These are phyloP conservation scores for Tetracentron sinense DNA, from an alignment of 164 flowering plant genomes.

Conservation along the genomic window DNA sequence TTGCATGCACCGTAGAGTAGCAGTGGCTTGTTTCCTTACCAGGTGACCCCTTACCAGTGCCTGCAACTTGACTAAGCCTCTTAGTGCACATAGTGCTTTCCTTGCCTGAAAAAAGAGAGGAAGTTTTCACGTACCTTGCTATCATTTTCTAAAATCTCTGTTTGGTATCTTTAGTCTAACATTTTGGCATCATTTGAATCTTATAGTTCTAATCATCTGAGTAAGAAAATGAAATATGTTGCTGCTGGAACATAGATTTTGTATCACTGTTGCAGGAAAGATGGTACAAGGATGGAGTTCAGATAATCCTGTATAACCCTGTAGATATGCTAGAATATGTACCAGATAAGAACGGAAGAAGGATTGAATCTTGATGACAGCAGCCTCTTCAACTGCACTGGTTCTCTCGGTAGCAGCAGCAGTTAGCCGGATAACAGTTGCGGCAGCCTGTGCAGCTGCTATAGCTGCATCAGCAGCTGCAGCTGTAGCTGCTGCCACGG, in stretches of 20 bases:
- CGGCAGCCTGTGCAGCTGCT: constrained; percentile 75
- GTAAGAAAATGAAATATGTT: background rate
- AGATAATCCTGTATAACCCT: too few relatives aligned
- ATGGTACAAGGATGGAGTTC: too few relatives aligned
- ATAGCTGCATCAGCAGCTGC: constrained; percentile 67
- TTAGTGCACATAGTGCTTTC: constrained; percentile 76
- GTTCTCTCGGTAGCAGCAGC: constrained; percentile 31
- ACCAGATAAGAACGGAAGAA: constrained; percentile 68
- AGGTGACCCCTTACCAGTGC: constrained; percentile 90
- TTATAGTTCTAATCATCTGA: background rate
- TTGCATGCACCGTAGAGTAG: constrained; percentile 92
- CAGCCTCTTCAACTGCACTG: constrained; percentile 44
- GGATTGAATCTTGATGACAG: constrained; percentile 73
- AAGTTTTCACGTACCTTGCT: background rate
- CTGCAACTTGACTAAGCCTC: constrained; percentile 90
- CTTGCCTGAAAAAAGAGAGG: constrained; percentile 55
- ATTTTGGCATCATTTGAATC: background rate
- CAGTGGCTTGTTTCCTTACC: constrained; percentile 82
- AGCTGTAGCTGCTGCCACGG: constrained; percentile 52
- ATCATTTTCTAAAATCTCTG: background rate
- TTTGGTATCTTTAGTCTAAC: background rate
- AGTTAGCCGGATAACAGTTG: constrained; percentile 43
- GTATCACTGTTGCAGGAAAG: too few relatives aligned
- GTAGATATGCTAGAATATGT: constrained; percentile 5
- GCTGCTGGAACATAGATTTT: background rate